Evolutionary conservation across 2,329 filamentous ascomycete genomes (phyloP).

Genomic region (Sclerotinia spermophila): DNA sequence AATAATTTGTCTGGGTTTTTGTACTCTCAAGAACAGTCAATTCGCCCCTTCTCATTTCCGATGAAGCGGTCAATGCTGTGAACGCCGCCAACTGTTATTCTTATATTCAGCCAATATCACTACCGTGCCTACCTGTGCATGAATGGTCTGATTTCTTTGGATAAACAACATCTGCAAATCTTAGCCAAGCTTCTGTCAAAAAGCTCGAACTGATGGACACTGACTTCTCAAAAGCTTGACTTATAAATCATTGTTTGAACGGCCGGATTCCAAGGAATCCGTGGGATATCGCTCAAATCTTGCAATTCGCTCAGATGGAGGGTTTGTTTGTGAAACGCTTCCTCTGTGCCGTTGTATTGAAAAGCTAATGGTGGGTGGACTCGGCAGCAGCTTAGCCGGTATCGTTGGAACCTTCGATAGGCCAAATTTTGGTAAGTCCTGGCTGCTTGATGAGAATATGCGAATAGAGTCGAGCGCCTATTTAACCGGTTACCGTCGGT

Average conservation of each 20-base stretch:
- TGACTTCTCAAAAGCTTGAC: slow-evolving; percentile 7
- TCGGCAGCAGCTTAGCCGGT: not conserved
- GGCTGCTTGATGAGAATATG: not conserved
- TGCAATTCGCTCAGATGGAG: not conserved
- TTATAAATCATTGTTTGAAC: not conserved
- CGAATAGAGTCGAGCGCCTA: not conserved
- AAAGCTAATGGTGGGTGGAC: not conserved
- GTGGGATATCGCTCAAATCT: not conserved
- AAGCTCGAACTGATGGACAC: not conserved
- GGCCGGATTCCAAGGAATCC: not conserved
- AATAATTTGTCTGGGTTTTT: not conserved
- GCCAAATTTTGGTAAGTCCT: not conserved
- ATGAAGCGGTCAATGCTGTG: not conserved
- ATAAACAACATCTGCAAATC: not conserved
- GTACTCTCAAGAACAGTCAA: not conserved
- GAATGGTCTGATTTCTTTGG: not conserved
- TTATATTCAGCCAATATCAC: not conserved
- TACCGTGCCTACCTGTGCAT: not conserved
- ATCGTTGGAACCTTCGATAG: not conserved
- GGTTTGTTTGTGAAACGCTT: slow-evolving; percentile 5
- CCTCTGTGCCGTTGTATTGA: slow-evolving; percentile 6
- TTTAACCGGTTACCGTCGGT: not conserved
- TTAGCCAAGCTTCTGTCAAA: slow-evolving; percentile 16
- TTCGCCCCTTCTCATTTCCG: not conserved
- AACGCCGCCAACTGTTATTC: not conserved